Evolutionary conservation across 345 rosid species (phyloP).

Genomic region (Clausena lansium): DNA sequence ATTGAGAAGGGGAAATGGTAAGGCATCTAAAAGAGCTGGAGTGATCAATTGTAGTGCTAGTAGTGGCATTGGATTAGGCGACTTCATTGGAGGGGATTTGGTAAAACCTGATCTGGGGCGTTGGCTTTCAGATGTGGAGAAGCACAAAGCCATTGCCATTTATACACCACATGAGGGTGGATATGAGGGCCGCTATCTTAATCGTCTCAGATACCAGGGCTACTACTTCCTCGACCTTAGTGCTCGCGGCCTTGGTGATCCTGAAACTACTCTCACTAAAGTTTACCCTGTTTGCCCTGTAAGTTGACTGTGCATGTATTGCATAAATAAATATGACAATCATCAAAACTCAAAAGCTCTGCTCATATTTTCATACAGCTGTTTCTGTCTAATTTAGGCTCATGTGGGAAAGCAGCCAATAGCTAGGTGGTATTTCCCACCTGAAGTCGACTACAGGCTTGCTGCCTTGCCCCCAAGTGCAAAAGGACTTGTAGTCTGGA

Average conservation of each 20-base stretch:
- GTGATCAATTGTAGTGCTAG: slow-evolving; percentile 31
- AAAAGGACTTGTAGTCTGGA: slow-evolving; percentile 86
- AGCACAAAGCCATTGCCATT: slow-evolving; percentile 82
- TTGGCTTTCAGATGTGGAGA: slow-evolving; percentile 85
- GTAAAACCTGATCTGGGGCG: slow-evolving; percentile 60
- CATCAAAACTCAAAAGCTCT: neutral
- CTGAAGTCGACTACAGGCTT: slow-evolving; percentile 85
- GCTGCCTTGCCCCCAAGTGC: slow-evolving; percentile 67
- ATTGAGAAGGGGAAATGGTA: neutral
- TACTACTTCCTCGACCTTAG: slow-evolving; percentile 89
- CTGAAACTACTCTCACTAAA: slow-evolving; percentile 85
- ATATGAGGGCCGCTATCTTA: slow-evolving; percentile 84
- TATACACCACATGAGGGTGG: slow-evolving; percentile 96
- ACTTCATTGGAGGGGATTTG: slow-evolving; percentile 86
- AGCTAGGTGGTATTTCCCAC: slow-evolving; percentile 96
- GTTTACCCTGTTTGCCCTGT: slow-evolving; percentile 93
- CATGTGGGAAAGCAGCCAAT: slow-evolving; percentile 94
- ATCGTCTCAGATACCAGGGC: slow-evolving; percentile 63
- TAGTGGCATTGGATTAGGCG: slow-evolving; percentile 41
- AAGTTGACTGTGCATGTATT: slow-evolving; percentile 1
- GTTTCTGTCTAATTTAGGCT: slow-evolving; percentile 36
- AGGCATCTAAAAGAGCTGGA: slow-evolving; percentile 7
- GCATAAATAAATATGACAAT: neutral
- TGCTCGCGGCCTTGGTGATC: slow-evolving; percentile 96
- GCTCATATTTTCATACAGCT: neutral